A percentile compares a stretch with the other conserved stretches of the same genome.
phyloP scores from a whole-genome alignment of 805 yeast genomes.

The Brettanomyces custersianus region DNA sequence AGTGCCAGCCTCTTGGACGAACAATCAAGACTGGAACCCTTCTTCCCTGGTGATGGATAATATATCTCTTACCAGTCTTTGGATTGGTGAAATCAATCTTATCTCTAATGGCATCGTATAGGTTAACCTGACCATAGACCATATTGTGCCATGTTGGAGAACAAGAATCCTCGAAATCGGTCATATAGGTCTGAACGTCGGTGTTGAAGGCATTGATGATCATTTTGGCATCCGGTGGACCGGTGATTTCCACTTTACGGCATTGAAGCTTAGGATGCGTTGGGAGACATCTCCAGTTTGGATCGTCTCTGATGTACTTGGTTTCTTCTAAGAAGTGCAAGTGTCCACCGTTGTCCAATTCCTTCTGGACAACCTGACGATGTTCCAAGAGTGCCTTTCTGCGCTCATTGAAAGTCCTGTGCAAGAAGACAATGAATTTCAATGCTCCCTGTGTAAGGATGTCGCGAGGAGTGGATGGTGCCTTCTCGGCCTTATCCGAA shows the following conservation, averaged over 20 bases:
- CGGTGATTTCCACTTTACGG: slow-evolving; percentile 76
- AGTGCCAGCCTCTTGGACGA: slow-evolving; percentile 87
- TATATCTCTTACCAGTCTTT: slow-evolving; percentile 29
- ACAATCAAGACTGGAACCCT: slow-evolving; percentile 72
- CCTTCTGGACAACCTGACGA: slow-evolving; percentile 51
- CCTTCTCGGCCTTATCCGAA: slow-evolving; percentile 22
- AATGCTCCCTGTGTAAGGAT: slow-evolving; percentile 51
- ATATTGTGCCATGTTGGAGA: slow-evolving; percentile 79
- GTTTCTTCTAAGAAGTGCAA: slow-evolving; percentile 65
- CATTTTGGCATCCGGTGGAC: slow-evolving; percentile 82
- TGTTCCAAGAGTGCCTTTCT: slow-evolving; percentile 52
- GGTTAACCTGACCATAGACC: slow-evolving; percentile 73
- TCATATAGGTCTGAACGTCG: slow-evolving; percentile 74
- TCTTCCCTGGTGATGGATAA: slow-evolving; percentile 35
- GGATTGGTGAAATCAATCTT: slow-evolving; percentile 42
- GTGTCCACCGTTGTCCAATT: slow-evolving; percentile 52
- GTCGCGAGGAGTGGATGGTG: slow-evolving; percentile 40
- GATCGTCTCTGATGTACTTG: slow-evolving; percentile 57
- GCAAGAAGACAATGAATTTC: slow-evolving; percentile 62
- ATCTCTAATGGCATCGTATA: slow-evolving; percentile 68
- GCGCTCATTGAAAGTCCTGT: slow-evolving; percentile 58
- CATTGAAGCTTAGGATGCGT: slow-evolving; percentile 65
- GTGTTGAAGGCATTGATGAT: slow-evolving; percentile 75
- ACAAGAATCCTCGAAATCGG: slow-evolving; percentile 78
- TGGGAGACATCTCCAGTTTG: slow-evolving; percentile 68